Percentiles rank a stretch among this genome's conserved stretches.
phyloP scores from a whole-genome alignment of 2,329 filamentous ascomycete genomes.

The Colletotrichum falcatum region DNA sequence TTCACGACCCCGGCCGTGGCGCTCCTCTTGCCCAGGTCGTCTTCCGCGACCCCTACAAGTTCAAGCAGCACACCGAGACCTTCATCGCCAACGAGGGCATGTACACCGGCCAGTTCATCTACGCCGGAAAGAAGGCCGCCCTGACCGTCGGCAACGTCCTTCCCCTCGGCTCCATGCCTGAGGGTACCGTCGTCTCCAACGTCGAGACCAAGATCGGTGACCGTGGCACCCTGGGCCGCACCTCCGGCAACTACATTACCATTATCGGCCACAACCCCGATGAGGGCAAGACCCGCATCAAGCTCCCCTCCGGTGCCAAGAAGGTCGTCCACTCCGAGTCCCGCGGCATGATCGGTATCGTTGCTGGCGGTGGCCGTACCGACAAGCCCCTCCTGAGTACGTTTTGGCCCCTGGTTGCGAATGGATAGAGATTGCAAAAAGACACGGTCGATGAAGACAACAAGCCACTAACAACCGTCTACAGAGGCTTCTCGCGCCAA shows the following conservation, averaged over 20 bases:
- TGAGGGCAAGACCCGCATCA: slow-evolving; percentile 99
- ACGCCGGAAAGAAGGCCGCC: slow-evolving; percentile 98
- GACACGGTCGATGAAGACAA: not conserved
- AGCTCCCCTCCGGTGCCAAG: slow-evolving; percentile 99
- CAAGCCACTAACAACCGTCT: slow-evolving; percentile 54
- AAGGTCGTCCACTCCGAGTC: slow-evolving; percentile 94
- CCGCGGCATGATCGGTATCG: slow-evolving; percentile 99
- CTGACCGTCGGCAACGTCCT: slow-evolving; percentile 98
- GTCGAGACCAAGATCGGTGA: slow-evolving; percentile 99
- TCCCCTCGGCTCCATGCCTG: slow-evolving; percentile 91
- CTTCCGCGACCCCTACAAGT: slow-evolving; percentile 98
- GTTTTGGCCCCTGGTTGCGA: slow-evolving; percentile 48
- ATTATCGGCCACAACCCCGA: slow-evolving; percentile 98
- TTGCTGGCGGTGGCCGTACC: slow-evolving; percentile 98
- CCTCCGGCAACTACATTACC: slow-evolving; percentile 99
- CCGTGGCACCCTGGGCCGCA: slow-evolving; percentile 95
- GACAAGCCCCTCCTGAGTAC: slow-evolving; percentile 98
- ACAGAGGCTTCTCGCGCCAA: slow-evolving; percentile 98
- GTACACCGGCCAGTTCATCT: slow-evolving; percentile 99
- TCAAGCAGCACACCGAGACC: slow-evolving; percentile 97
- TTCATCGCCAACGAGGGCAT: slow-evolving; percentile 99
- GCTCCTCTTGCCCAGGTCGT: slow-evolving; percentile 95
- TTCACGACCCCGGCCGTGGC: slow-evolving; percentile 98
- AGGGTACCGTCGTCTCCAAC: slow-evolving; percentile 99
- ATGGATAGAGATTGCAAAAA: not conserved